A percentile compares a stretch with the other conserved stretches of the same genome.
Conservation (phyloP, 495 filamentous ascomycete species). For the Lichina pygmaea region DNA sequence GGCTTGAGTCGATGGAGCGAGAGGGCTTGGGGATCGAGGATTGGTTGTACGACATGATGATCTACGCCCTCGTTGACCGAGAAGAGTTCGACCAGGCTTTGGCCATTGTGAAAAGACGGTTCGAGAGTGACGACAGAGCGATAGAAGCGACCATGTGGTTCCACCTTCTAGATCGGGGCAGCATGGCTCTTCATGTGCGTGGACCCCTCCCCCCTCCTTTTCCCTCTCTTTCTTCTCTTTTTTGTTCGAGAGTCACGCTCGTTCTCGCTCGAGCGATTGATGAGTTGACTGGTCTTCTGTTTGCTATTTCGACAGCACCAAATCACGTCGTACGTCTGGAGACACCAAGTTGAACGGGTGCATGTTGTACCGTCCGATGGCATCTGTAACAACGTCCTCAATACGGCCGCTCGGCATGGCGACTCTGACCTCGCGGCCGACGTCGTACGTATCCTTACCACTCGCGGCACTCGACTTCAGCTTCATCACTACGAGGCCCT, state of each 20-base stretch:
- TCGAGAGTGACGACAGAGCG: conserved; percentile 16
- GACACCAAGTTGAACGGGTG: conserved; percentile 22
- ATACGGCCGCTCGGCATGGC: conserved; percentile 33
- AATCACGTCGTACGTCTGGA: conserved; percentile 36
- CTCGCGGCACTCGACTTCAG: conserved; percentile 22
- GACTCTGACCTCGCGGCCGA: conserved; percentile 41
- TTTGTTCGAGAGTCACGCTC: not conserved
- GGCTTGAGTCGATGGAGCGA: conserved; percentile 35
- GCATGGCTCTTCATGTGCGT: conserved; percentile 19
- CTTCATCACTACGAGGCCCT: conserved; percentile 53
- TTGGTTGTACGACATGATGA: conserved; percentile 53
- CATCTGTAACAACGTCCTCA: conserved; percentile 35
- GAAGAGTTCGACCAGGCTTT: conserved; percentile 55
- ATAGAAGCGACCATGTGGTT: conserved; percentile 30
- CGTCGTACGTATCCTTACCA: conserved; percentile 28
- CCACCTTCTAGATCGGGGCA: conserved; percentile 43
- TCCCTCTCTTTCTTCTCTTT: not conserved
- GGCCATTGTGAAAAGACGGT: conserved; percentile 28
- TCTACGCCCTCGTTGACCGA: conserved; percentile 38
- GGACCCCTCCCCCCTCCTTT: conserved; percentile 1
- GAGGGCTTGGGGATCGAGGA: conserved; percentile 24
- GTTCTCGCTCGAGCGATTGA: not conserved
- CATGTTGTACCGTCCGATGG: conserved; percentile 39
- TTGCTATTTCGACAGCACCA: conserved; percentile 17
- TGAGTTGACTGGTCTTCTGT: not conserved